A percentile compares a stretch with the other conserved stretches of the same genome.
Conservation (phyloP, 2,329 filamentous ascomycete species). For the Botryotinia convoluta region DNA sequence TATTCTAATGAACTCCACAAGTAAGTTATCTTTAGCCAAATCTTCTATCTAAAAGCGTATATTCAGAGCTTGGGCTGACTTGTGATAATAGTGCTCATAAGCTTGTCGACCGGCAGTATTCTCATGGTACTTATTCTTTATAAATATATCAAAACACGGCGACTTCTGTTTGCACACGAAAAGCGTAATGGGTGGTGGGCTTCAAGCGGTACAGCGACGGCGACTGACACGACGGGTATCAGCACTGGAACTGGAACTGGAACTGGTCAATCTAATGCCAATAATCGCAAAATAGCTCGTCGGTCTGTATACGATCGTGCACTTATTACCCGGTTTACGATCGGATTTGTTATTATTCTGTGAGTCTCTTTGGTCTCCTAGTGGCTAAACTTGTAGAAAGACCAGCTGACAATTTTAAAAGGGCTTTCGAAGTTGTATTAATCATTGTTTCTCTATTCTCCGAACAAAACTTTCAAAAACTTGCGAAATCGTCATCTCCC, state of each 20-base stretch:
- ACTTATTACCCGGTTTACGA: constrained; percentile 46
- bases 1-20: constrained; percentile 41
- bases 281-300: constrained; percentile 18
- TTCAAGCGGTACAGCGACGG: constrained; percentile 23
- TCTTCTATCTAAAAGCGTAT: not conserved
- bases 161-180: constrained; percentile 37
- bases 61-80: not conserved
- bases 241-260: constrained; percentile 8
- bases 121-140: constrained; percentile 43
- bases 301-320: constrained; percentile 46
- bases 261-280: constrained; percentile 2
- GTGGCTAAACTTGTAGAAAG: not conserved
- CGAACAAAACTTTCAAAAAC: constrained; percentile 33
- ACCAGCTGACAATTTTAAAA: constrained; percentile 21
- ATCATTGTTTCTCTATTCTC: constrained; percentile 42
- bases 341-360: constrained; percentile 44
- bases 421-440: constrained; percentile 42
- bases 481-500: constrained; percentile 35
- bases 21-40: constrained; percentile 35
- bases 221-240: constrained; percentile 20
- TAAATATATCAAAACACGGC: constrained; percentile 43
- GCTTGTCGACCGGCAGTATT: constrained; percentile 40
- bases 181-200: constrained; percentile 35
- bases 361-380: constrained; percentile 9
- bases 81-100: constrained; percentile 41